Evolutionary conservation across 1,139 yeast species (phyloP), one percentile per base, ranked within the genome.

Genomic region (Candida sp.): DNA sequence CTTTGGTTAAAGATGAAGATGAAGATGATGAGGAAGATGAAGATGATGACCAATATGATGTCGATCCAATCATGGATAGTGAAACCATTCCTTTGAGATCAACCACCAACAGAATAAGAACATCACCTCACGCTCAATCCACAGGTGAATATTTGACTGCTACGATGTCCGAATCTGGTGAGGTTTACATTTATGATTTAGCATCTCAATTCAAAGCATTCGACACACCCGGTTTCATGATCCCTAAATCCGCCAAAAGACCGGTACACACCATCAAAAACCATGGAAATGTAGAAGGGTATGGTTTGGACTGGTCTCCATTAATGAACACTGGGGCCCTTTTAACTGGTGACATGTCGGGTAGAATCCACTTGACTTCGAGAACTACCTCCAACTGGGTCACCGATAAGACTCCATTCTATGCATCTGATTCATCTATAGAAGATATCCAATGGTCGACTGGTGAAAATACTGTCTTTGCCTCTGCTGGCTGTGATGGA

Each of bases 361-460:
- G 98, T 43, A 76, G 95, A 58, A 77, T 90, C 35, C 87, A 79
- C 63, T 73, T 85, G 45, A 90, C 98, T 8, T 75, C 79, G 40
- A 80, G 96, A 63, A 85, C 88, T 37, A 78, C 87, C 22, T 74
- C 83, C 12, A 85, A 81, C 51, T 93, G 97, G 97, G 73, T 75
- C 40, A 90, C 98, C 6, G 98, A 93, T 56, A 82, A 84, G 58
- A 81, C 83, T 8, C 88, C 98, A 32, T 93, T 82, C 64, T 70
- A 64, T 52, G 82, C 85, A 36, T 83, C 82, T 21, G 75, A 79
- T 43, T 81, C 87, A 48, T 87, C 96, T 12, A 87, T 93, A 45
- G 99, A 93, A 69, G 99, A 93, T 63, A 80, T 93, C 49, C 98
- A 93, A 65, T 93, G 99, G 98, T 88, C 97, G 21, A 87, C 86